Evolutionary conservation across 441 rosid species (phyloP).

Genomic region (Bruguiera hainesii): DNA sequence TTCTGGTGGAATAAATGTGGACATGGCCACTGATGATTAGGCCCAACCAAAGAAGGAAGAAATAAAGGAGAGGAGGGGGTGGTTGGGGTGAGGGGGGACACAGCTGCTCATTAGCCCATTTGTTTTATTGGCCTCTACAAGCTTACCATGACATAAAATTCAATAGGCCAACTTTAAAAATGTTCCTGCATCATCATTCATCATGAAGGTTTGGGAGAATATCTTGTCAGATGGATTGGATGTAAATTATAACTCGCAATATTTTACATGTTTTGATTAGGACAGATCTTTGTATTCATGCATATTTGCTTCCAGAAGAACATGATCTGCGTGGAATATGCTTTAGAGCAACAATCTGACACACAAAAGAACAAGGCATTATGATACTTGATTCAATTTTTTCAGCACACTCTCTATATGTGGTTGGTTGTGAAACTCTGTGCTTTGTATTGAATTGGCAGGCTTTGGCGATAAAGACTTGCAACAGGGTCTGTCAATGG

Average conservation of each 20-base stretch:
- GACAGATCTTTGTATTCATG: no score
- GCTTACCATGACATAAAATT: neutral
- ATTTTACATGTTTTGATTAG: no score
- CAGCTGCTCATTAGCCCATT: neutral
- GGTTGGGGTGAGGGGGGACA: neutral
- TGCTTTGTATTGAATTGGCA: conserved; percentile 25
- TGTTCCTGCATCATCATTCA: neutral
- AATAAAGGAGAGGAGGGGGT: no score
- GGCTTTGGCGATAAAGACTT: conserved; percentile 91
- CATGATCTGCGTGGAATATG: no score
- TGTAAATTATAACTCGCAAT: neutral
- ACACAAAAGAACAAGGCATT: neutral
- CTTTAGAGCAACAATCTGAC: neutral
- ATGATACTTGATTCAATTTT: neutral
- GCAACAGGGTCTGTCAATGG: conserved; percentile 90
- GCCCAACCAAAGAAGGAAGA: no score
- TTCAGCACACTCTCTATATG: neutral
- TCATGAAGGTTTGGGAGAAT: neutral
- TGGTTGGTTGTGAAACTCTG: neutral
- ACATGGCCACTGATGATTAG: no score
- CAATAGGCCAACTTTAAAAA: no score
- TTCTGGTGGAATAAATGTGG: no score
- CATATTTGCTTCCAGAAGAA: no score
- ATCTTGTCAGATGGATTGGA: neutral
- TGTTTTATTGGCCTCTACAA: neutral